A percentile compares a stretch with the other conserved stretches of the same genome.
Evolutionary conservation across 495 filamentous ascomycete species (phyloP).

Genomic region (Tuber magnatum): DNA sequence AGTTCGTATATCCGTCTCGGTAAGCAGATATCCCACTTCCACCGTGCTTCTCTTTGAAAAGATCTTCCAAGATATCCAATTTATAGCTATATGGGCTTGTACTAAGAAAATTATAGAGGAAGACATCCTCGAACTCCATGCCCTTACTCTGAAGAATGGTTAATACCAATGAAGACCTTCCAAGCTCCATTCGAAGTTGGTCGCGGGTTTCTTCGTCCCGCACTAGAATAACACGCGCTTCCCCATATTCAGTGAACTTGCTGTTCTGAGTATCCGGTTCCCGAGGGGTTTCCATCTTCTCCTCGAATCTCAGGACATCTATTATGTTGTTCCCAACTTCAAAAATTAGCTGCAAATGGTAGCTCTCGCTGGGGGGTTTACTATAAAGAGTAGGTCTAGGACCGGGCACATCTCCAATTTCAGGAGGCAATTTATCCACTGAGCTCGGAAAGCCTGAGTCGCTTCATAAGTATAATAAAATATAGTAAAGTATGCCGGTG

Average conservation of each 20-base stretch:
- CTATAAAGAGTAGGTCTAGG: conserved; percentile 45
- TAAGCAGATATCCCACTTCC: too few species aligned
- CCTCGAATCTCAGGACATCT: not conserved
- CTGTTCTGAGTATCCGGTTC: not conserved
- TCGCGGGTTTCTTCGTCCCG: conserved; percentile 28
- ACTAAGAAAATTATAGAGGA: conserved; percentile 30
- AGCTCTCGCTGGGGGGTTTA: not conserved
- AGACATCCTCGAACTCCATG: conserved; percentile 45
- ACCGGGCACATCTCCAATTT: conserved; percentile 42
- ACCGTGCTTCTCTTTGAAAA: not conserved
- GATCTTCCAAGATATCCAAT: conserved; percentile 8
- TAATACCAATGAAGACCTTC: conserved; percentile 41
- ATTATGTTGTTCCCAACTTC: not conserved
- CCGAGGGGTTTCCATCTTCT: not conserved
- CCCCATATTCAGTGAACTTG: conserved; percentile 43
- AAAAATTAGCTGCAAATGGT: not conserved
- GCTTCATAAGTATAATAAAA: not conserved
- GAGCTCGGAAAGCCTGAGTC: conserved; percentile 42
- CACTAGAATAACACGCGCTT: too few species aligned
- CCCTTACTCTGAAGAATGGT: too few species aligned
- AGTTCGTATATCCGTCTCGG: conserved; percentile 6
- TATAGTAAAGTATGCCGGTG: not conserved
- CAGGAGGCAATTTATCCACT: conserved; percentile 44
- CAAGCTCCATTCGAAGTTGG: conserved; percentile 26
- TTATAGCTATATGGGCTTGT: conserved; percentile 7